phyloP scores from a whole-genome alignment of 2,329 filamentous ascomycete genomes.

The Sclerotinia minor region DNA sequence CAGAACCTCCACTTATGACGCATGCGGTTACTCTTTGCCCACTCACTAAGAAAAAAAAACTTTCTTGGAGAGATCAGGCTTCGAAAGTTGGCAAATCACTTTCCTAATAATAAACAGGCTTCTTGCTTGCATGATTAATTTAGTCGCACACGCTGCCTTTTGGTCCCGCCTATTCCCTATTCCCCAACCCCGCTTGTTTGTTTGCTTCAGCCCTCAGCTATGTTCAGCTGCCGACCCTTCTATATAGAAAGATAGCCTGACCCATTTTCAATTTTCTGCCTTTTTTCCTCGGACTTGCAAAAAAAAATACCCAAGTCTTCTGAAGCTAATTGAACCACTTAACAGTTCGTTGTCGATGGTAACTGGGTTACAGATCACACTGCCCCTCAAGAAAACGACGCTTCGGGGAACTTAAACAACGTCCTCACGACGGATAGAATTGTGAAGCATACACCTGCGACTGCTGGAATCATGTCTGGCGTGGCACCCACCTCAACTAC shows the following conservation, averaged over 20 bases:
- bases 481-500: slow-evolving; percentile 71
- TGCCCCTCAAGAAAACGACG: slow-evolving; percentile 79
- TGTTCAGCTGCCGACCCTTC: slow-evolving; percentile 19
- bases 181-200: slow-evolving; percentile 25
- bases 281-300: neutral
- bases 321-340: slow-evolving; percentile 24
- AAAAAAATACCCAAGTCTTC: neutral
- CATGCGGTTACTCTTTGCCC: slow-evolving; percentile 1
- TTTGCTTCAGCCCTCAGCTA: slow-evolving; percentile 17
- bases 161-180: slow-evolving; percentile 20
- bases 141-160: neutral
- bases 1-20: slow-evolving; percentile 24
- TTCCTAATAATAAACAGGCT: slow-evolving; percentile 11
- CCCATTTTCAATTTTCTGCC: neutral
- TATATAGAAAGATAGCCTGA: slow-evolving; percentile 17
- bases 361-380: slow-evolving; percentile 82
- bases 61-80: slow-evolving; percentile 8
- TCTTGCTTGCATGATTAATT: slow-evolving; percentile 13
- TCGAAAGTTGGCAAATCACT: slow-evolving; percentile 19
- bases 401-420: slow-evolving; percentile 87
- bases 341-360: slow-evolving; percentile 90
- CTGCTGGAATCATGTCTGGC: slow-evolving; percentile 59
- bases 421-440: slow-evolving; percentile 77
- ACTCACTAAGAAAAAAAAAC: neutral
- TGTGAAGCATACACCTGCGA: slow-evolving; percentile 48